Evolutionary conservation across 371 early-diverging fungal species (phyloP).

Genomic region (Saksenaea vasiformis): DNA sequence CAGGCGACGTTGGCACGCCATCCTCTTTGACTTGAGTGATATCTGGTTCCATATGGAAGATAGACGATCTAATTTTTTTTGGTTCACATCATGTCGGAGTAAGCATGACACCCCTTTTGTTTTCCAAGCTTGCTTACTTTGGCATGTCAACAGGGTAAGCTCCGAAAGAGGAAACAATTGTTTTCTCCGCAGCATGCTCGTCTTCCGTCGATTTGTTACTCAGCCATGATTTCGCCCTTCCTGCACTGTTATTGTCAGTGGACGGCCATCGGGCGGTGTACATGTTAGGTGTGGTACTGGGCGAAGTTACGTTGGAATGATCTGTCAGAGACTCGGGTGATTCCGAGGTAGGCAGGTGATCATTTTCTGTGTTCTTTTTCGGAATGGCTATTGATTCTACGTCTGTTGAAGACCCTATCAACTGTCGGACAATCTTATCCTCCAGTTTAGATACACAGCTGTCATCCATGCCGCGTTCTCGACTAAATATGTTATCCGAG

Average conservation of each 20-base stretch:
- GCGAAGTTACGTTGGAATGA: slow-evolving; percentile 12
- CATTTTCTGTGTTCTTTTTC: slow-evolving; percentile 12
- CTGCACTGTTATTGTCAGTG: neutral
- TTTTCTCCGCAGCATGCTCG: neutral
- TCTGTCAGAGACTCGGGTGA: slow-evolving; percentile 16
- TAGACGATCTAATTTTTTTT: slow-evolving; percentile 37
- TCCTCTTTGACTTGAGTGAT: slow-evolving; percentile 34
- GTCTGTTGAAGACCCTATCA: slow-evolving; percentile 42
- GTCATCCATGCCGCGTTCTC: slow-evolving; percentile 33
- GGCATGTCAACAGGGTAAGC: slow-evolving; percentile 45
- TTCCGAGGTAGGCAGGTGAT: slow-evolving; percentile 10
- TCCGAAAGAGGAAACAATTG: slow-evolving; percentile 23
- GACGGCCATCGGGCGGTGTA: slow-evolving; percentile 8
- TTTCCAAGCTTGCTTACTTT: slow-evolving; percentile 34
- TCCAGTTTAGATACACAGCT: slow-evolving; percentile 30
- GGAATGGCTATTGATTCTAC: slow-evolving; percentile 53
- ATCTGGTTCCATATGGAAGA: slow-evolving; percentile 50
- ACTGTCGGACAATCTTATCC: slow-evolving; percentile 43
- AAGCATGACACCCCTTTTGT: neutral
- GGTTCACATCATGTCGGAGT: neutral
- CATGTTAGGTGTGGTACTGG: slow-evolving; percentile 10
- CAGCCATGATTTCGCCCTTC: neutral
- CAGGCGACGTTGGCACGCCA: slow-evolving; percentile 30
- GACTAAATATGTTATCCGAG: slow-evolving; percentile 29
- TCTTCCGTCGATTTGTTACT: neutral